Conservation (phyloP, 1,284 basidiomycete species). For the Marasmius tenuissimus region DNA sequence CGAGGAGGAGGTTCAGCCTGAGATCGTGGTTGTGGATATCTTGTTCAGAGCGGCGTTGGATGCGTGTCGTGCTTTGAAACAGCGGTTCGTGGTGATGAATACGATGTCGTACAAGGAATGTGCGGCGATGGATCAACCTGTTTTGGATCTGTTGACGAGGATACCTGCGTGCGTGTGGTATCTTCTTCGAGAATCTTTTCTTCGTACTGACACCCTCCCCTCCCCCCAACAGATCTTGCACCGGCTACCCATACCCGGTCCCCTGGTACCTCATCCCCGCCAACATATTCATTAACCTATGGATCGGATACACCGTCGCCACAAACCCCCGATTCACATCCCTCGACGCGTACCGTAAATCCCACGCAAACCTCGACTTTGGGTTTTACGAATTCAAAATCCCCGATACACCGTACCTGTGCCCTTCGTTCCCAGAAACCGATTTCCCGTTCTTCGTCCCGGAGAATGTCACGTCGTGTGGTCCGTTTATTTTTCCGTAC, state of each 20-base stretch:
- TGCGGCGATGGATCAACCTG: slow-evolving; percentile 4
- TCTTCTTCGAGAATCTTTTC: not conserved
- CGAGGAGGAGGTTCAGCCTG: slow-evolving; percentile 1
- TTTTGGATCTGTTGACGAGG: slow-evolving; percentile 4
- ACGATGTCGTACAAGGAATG: slow-evolving; percentile 11
- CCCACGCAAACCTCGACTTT: not conserved
- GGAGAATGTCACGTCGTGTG: slow-evolving; percentile 5
- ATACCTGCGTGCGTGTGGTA: slow-evolving; percentile 8
- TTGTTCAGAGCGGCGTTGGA: slow-evolving; percentile 5
- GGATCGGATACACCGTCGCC: not conserved
- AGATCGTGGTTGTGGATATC: slow-evolving; percentile 1
- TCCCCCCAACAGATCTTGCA: not conserved
- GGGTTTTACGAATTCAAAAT: not conserved
- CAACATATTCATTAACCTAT: slow-evolving; percentile 8
- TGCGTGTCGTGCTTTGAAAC: slow-evolving; percentile 2
- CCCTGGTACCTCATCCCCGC: slow-evolving; percentile 4
- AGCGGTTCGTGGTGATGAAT: slow-evolving; percentile 3
- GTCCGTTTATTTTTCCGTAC: slow-evolving; percentile 10
- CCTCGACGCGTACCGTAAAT: slow-evolving; percentile 2
- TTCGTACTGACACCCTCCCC: not conserved
- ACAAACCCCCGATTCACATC: not conserved
- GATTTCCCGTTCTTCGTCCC: slow-evolving; percentile 5
- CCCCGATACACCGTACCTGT: slow-evolving; percentile 1
- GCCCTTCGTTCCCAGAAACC: slow-evolving; percentile 5
- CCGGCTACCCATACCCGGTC: slow-evolving; percentile 10